Evolutionary conservation across 2,329 filamentous ascomycete species (phyloP).

Genomic region (Paecilomyces sp.): DNA sequence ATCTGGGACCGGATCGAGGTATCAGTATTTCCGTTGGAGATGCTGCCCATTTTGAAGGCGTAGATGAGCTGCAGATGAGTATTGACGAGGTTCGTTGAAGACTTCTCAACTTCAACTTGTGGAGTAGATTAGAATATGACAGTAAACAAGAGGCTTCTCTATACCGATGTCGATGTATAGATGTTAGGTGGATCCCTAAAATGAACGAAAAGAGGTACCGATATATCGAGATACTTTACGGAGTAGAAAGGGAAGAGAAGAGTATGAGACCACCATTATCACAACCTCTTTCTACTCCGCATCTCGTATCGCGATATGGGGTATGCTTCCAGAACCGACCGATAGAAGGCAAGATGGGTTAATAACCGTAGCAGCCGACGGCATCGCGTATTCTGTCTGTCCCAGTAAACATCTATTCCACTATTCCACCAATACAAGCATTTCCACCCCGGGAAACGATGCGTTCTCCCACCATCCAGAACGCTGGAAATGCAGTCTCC

Average conservation of each 20-base stretch:
- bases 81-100: neutral
- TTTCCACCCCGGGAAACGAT: neutral
- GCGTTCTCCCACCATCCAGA: neutral
- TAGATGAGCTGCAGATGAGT: neutral
- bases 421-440: neutral
- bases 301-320: neutral
- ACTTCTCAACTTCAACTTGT: neutral
- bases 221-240: neutral
- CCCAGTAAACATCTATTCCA: too few species aligned
- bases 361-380: neutral
- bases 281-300: neutral
- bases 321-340: neutral
- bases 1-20: neutral
- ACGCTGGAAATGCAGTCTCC: neutral
- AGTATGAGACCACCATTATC: neutral
- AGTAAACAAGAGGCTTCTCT: neutral
- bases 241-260: too few species aligned
- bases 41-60: neutral
- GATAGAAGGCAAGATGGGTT: neutral
- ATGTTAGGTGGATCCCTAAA: neutral
- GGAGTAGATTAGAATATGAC: neutral
- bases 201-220: neutral
- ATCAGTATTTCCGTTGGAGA: neutral
- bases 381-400: neutral
- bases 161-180: neutral